Conservation (phyloP, 2,329 filamentous ascomycete species). For the Chalaropsis thielavioides region DNA sequence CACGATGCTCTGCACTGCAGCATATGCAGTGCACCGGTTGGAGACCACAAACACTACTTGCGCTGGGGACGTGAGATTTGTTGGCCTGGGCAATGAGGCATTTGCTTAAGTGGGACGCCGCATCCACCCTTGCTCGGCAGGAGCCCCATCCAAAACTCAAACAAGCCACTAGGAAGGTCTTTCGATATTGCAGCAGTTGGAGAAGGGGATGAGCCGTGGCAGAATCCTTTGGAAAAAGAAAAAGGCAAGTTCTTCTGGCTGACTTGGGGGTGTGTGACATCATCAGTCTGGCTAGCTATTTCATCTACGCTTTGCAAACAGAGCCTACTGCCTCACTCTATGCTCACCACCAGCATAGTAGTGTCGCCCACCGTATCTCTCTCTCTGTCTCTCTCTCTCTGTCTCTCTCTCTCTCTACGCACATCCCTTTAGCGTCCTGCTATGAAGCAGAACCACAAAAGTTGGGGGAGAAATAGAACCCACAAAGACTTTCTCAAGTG, state of each 20-base stretch:
- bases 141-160: neutral
- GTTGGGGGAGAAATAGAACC: neutral
- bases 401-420: too few species aligned
- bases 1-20: neutral
- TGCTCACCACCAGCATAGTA: too few species aligned
- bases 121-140: neutral
- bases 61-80: neutral
- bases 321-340: too few species aligned
- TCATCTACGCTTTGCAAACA: neutral
- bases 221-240: slow-evolving; percentile 1
- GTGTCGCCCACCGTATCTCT: too few species aligned
- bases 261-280: neutral
- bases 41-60: neutral
- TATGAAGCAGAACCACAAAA: neutral
- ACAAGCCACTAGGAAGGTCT: neutral
- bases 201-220: slow-evolving; percentile 1
- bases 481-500: neutral
- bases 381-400: too few species aligned
- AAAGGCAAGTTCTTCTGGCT: neutral
- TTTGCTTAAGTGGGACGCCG: neutral
- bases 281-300: neutral
- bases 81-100: neutral
- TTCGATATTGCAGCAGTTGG: neutral
- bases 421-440: too few species aligned
- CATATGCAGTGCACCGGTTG: neutral